Conservation (phyloP, 1,284 basidiomycete genomes). For the Leccinum griseonigrum region DNA sequence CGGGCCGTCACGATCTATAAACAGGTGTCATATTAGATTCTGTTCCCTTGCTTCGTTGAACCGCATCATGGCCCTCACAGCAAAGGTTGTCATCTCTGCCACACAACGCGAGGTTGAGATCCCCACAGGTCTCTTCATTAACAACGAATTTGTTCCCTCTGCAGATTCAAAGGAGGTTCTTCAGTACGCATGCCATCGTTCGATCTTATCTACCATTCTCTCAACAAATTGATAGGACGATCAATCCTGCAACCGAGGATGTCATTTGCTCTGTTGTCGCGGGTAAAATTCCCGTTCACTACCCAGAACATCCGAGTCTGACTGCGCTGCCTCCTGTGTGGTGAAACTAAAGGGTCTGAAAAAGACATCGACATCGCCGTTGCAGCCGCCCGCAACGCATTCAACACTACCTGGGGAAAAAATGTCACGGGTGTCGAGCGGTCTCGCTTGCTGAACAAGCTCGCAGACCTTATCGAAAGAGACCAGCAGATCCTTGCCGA, state of each 20-base stretch:
- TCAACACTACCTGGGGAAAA: conserved; percentile 88
- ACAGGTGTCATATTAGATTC: neutral
- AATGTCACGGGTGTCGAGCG: conserved; percentile 83
- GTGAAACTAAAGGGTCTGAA: conserved; percentile 48
- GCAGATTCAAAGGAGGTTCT: conserved; percentile 59
- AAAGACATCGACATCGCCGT: conserved; percentile 86
- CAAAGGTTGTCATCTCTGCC: conserved; percentile 38
- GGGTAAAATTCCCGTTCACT: conserved; percentile 41
- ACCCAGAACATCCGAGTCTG: neutral
- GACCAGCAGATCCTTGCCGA: conserved; percentile 77
- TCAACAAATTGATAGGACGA: conserved; percentile 41
- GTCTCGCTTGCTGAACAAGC: conserved; percentile 75
- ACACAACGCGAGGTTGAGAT: conserved; percentile 55
- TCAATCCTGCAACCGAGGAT: conserved; percentile 77
- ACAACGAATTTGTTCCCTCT: conserved; percentile 80
- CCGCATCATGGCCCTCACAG: conserved; percentile 45
- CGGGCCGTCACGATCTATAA: neutral
- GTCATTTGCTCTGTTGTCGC: conserved; percentile 64
- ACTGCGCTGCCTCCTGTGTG: conserved; percentile 23
- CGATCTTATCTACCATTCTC: conserved; percentile 4
- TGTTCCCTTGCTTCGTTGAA: neutral
- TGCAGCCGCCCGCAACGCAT: conserved; percentile 79
- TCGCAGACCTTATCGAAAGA: conserved; percentile 91
- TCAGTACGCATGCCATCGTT: conserved; percentile 39
- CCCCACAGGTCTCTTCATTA: conserved; percentile 87